Evolutionary conservation across 202 grass and related monocot species (phyloP).

Genomic region (Brachypodium distachyon): DNA sequence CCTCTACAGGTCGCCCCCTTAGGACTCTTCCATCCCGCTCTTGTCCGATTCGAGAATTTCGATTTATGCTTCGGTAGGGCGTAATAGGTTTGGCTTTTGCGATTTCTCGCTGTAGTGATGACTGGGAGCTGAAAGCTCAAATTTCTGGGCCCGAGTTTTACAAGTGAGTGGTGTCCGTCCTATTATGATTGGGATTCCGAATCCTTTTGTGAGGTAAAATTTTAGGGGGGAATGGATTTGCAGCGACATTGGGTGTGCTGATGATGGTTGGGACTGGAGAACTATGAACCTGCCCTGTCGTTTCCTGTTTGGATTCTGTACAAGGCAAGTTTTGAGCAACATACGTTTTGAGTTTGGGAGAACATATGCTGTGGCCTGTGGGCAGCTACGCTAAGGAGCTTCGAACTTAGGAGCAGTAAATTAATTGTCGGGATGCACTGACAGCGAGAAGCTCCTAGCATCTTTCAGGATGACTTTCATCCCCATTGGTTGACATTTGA

Average conservation of each 20-base stretch:
- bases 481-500: not conserved
- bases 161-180: not conserved
- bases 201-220: not conserved
- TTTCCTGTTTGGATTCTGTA: not conserved
- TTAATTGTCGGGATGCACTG: not conserved
- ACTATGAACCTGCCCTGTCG: not conserved
- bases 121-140: not conserved
- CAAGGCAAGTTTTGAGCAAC: not conserved
- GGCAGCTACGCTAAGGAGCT: not conserved
- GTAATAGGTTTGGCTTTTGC: not conserved
- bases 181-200: not conserved
- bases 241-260: not conserved
- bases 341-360: not conserved
- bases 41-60: not conserved
- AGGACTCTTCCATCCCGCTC: not conserved
- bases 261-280: not conserved
- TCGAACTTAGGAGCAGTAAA: not conserved
- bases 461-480: not conserved
- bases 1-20: slow-evolving; percentile 47
- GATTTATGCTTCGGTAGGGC: not conserved
- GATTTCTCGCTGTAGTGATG: not conserved
- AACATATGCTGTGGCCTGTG: not conserved
- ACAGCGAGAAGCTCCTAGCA: not conserved
- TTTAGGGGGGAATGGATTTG: not conserved
- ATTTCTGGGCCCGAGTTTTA: not conserved